Evolutionary conservation across 768 basidiomycete genomes (phyloP), one percentile per base, ranked within the genome.

Genomic region (Hebeloma cylindrosporum): DNA sequence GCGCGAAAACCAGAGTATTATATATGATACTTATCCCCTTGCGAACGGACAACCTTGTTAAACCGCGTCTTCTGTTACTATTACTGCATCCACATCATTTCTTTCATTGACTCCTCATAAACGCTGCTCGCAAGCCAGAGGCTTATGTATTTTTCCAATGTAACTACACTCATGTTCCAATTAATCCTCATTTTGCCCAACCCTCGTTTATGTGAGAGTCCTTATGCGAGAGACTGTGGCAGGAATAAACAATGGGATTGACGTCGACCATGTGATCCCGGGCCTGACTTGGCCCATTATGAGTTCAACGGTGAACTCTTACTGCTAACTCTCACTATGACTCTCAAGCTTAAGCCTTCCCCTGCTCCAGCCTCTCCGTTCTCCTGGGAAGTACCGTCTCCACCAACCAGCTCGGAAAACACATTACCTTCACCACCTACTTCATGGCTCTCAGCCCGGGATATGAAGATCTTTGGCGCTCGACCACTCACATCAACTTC

Each of bases 1-100:
- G 78, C 91, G 10, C 83, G 87, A 61, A 95, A 96, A 57, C 93
- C 95, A 11, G 93, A 97, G 49, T 97, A 93, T 66, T 97, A 88
- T 66, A 74, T 93, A 66, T 93, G 70, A 63, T 40, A 30, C 18
- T 27, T 18, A 10, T 35, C 17, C 9, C 11, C 9, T 18, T 28
- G 9, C 21, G 13, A 7, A 20, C 5, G 22, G n/a, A n/a, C n/a
- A 20, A 14, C 28, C 22, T 40, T n/a, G 13, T 18, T 29, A n/a
- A 4, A 14, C 23, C 28, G n/a, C 16, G n/a, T 25, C 22, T 9
- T 23, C 3, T 36, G 17, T 10, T 18, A 17, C 18, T 36, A 36
- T 17, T 16, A 40, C 23, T 27, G 25, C 16, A 28, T 40, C 20
- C 9, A 38, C 20, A 35, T 18, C 5, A 7, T 18, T 8, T 33